phyloP scores from a whole-genome alignment of 257 asterid genomes.

The Parsonsia alboflavescens region DNA sequence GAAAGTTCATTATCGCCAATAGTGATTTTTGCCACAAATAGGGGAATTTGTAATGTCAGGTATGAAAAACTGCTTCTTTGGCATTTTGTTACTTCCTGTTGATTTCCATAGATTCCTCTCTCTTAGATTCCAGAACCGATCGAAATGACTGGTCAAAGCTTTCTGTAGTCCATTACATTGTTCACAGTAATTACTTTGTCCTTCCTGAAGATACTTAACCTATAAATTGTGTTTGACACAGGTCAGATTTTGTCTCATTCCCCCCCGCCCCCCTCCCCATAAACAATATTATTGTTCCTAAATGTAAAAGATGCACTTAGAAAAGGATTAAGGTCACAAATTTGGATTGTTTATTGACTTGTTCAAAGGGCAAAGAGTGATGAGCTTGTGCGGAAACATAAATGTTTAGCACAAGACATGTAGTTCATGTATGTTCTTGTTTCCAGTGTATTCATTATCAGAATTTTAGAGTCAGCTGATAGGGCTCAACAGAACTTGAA shows the following conservation, averaged over 20 bases:
- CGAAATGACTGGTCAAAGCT: neutral
- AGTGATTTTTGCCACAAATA: slow-evolving; percentile 87
- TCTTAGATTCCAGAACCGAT: neutral
- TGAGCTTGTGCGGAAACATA: neutral
- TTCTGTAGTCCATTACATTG: neutral
- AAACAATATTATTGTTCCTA: neutral
- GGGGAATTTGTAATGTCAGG: slow-evolving; percentile 93
- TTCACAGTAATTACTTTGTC: neutral
- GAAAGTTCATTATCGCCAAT: slow-evolving; percentile 87
- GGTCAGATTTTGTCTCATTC: too few species aligned
- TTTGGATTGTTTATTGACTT: too few species aligned
- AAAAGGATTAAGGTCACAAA: too few species aligned
- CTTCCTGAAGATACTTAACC: too few species aligned
- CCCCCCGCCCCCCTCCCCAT: too few species aligned
- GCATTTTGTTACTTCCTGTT: neutral
- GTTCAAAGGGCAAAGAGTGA: neutral
- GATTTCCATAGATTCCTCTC: neutral
- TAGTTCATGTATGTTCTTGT: neutral
- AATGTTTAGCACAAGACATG: neutral
- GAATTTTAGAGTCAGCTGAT: neutral
- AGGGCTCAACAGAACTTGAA: too few species aligned
- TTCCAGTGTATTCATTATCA: neutral
- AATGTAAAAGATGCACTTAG: neutral
- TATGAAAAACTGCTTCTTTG: slow-evolving; percentile 17
- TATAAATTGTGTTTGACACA: too few species aligned